Base-by-base conservation (phyloP, 176 grass and related monocot species). In the Urochloa ruziziensis region DNA sequence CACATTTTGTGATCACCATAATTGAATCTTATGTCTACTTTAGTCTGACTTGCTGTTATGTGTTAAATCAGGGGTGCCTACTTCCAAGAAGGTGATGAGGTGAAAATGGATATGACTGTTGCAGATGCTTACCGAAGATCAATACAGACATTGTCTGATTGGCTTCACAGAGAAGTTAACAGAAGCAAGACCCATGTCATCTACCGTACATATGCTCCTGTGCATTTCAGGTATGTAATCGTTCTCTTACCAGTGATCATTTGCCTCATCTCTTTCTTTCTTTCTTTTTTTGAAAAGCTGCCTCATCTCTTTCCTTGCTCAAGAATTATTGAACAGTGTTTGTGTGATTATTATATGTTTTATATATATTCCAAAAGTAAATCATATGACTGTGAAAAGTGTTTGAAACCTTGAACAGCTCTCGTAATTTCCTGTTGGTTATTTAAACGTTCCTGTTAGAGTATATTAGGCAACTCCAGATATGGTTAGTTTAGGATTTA, bases 171-270 rank as follows among this genome's bases (percentile, higher is more conserved):
- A 67, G 89, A 98, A 85, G 96, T 98, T 79, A 80, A 95, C 80
- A 79, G 74, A 77, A 93, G 85, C 84, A 93, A 91, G 75, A 98
- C 91, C 53, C 92, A 95, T 47, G 87, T 93, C 89, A 91, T 98
- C 63, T 98, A 91, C 77, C 91, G 92, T 47, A 95, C 91, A 35
- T 95, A 98, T 83, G 87, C 96, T 86, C 96, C 96, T 39, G 90
- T 95, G 78, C 96, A 98, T 91, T 95, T 98, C 96, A 95, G 96
- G 96, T 98, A n/a, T 79, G 91, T 81, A 49, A 43, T 67, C 60
- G 51, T n/a, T 37, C 16, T 29, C 60, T 83, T 65, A 65, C 21
- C 1, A 33, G 32, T 29, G 16, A 34, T 36, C 43, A 36, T 3
- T 27, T n/a, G n/a, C n/a, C n/a, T n/a, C n/a, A n/a, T n/a, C n/a